Percentiles rank a stretch among this genome's conserved stretches.
Conservation (phyloP, 306 rosid genomes). For the Sicyos edulis region DNA sequence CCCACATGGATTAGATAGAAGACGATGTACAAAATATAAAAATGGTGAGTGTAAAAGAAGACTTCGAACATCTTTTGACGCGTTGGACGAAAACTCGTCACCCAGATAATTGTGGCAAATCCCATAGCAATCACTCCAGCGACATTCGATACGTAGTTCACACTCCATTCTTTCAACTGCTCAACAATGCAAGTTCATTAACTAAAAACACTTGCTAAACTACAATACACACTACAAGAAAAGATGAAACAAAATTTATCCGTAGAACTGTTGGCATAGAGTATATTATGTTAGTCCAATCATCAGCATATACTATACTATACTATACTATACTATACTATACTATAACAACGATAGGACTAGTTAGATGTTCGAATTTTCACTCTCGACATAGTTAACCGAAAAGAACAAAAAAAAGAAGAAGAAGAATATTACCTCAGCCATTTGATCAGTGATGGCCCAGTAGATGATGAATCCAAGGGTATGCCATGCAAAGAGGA, state of each 20-base stretch:
- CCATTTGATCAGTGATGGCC: conserved; percentile 39
- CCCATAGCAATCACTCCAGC: conserved; percentile 49
- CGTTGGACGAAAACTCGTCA: conserved; percentile 34
- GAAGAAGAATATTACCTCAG: background rate
- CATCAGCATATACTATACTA: no score
- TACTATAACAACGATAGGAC: no score
- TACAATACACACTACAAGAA: no score
- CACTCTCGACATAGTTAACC: no score
- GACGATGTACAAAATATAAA: conserved; percentile 47
- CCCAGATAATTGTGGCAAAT: conserved; percentile 52
- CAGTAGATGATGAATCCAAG: conserved; percentile 54
- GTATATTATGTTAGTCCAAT: no score
- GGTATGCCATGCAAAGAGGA: conserved; percentile 50
- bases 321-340: no score
- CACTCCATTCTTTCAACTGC: conserved; percentile 51
- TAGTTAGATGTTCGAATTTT: no score
- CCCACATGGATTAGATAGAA: conserved; percentile 62
- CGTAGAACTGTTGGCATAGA: no score
- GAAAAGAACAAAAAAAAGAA: background rate
- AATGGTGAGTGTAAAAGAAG: conserved; percentile 66
- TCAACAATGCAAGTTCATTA: background rate
- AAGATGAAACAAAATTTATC: no score
- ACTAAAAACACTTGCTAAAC: no score
- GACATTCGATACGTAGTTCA: conserved; percentile 43
- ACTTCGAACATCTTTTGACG: conserved; percentile 65